A percentile compares a stretch with the other conserved stretches of the same genome.
phyloP scores from a whole-genome alignment of 352 stramenopile genomes.

The Phytophthora kernoviae region DNA sequence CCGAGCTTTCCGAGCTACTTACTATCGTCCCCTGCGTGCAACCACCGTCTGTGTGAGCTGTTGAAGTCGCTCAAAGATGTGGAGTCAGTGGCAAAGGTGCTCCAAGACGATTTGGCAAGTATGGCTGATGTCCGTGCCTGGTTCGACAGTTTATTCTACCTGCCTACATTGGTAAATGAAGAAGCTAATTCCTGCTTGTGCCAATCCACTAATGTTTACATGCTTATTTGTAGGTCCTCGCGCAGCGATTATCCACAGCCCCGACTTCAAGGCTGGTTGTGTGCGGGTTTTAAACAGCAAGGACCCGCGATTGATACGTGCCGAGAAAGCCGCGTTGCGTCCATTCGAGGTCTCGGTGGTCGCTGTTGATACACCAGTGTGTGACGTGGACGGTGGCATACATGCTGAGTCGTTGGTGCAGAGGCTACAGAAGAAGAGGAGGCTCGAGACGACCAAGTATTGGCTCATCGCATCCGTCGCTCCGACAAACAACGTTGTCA shows the following conservation, averaged over 20 bases:
- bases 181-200: neutral
- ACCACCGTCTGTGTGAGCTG: neutral
- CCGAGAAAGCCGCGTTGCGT: neutral
- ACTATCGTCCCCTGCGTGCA: neutral
- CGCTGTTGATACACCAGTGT: neutral
- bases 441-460: neutral
- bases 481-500: conserved; percentile 1
- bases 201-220: neutral
- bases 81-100: neutral
- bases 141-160: neutral
- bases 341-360: no score
- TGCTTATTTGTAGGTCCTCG: neutral
- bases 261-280: conserved; percentile 12
- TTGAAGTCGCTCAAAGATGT: neutral
- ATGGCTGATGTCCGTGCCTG: neutral
- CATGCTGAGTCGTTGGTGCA: conserved; percentile 5
- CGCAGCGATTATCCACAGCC: conserved; percentile 28
- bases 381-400: neutral
- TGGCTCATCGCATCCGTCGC: neutral
- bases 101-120: neutral
- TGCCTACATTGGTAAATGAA: neutral
- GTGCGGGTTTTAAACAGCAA: neutral
- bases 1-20: no score
- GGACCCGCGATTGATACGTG: neutral
- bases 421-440: conserved; percentile 1